Evolutionary conservation across 805 yeast species (phyloP), one percentile per base, ranked within the genome.

Genomic region (Saccharomycopsis malanga): DNA sequence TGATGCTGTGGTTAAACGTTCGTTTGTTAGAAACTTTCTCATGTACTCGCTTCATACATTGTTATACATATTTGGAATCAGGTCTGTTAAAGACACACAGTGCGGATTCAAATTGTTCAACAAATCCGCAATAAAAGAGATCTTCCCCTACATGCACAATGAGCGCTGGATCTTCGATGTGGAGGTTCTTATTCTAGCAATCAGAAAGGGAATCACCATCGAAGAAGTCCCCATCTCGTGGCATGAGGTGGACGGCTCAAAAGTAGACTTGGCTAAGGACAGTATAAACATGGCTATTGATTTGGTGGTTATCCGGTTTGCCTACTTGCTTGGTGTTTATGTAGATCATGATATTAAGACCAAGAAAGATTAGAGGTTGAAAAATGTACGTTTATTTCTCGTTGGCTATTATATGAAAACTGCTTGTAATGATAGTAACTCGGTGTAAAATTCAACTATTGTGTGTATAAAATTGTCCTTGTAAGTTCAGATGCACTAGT

Each of bases 81-180:
- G 95, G 55, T 73, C 79, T 4, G 79, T 93, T 52, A 78, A 83
- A 51, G 98, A 93, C 64, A 93, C 98, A 9, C 98, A 93, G 68
- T 93, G 98, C 68, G 98, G 98, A 2, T 93, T 93, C 69, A 93
- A 93, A 64, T 67, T 93, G 63, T 93, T 91, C 65, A 86, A 91
- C 56, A 75, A 79, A 51, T 67, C 71, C 6, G 83, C 96, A 0
- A 74, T 81, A 21, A 59, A 57, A 15, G 58, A 58, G 45, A 85
- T 93, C 37, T 87, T 88, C 63, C 96, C 97, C 2, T 80, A 75
- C 55, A 76, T 93, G 84, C 97, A 91, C 63, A 91, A 95, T 9
- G 98, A 93, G 64, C 81, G 98, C 44, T 93, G 98, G 98, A 93
- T 93, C 32, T 93, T 93, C 65, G 98, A 93, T 61, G 97, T 93